A percentile compares a stretch with the other conserved stretches of the same genome.
Evolutionary conservation across 306 rosid genomes (phyloP).

Genomic region (Fragaria ananassa): DNA sequence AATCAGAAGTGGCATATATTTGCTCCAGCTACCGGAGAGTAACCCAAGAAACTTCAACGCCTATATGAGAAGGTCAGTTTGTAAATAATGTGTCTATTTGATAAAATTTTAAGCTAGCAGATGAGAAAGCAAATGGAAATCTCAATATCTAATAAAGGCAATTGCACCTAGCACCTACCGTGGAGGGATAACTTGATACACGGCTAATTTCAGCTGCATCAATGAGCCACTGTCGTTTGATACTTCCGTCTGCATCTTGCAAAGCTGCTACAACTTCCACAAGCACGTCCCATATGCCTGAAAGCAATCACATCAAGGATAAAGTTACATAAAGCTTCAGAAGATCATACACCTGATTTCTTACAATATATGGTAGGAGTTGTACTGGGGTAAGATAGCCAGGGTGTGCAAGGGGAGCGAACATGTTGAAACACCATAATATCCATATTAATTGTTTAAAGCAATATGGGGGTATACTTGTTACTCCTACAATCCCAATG

Average conservation of each 20-base stretch:
- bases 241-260: conserved; percentile 67
- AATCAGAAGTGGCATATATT: conserved; percentile 78
- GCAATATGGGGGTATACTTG: not conserved
- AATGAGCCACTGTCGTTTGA: conserved; percentile 77
- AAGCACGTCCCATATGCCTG: conserved; percentile 79
- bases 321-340: not conserved
- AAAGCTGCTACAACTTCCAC: conserved; percentile 74
- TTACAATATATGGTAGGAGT: not conserved
- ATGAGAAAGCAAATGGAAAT: not conserved
- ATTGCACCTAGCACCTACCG: conserved; percentile 43
- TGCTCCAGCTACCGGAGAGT: conserved; percentile 73
- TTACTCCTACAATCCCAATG: not conserved
- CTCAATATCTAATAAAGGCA: not conserved
- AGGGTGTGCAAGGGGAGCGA: not conserved
- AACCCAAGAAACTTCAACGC: conserved; percentile 69
- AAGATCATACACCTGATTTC: not conserved
- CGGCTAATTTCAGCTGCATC: conserved; percentile 89
- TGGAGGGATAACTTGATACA: conserved; percentile 70
- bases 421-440: not conserved
- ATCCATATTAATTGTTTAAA: not conserved
- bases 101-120: not conserved
- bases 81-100: no score
- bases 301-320: conserved; percentile 21
- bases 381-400: not conserved
- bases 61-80: conserved; percentile 35